Evolutionary conservation across 1,284 basidiomycete genomes (phyloP).

Genomic region (Gomphus bonarii): DNA sequence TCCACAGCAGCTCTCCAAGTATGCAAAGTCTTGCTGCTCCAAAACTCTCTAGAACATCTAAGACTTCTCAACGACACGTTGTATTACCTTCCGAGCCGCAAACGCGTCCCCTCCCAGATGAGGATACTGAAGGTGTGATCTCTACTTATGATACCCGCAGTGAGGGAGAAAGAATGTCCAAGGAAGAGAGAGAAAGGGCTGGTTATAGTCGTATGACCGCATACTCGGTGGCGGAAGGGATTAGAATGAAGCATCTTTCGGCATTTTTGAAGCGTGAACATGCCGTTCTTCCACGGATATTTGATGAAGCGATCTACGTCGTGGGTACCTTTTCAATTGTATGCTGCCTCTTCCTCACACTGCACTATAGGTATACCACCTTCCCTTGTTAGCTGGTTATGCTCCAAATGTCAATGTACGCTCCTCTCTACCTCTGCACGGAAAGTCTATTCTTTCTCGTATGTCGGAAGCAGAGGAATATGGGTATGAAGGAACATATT

Average conservation of each 20-base stretch:
- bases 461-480: slow-evolving; percentile 85
- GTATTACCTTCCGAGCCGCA: slow-evolving; percentile 87
- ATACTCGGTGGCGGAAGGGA: slow-evolving; percentile 78
- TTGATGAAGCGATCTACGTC: slow-evolving; percentile 89
- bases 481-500: slow-evolving; percentile 82
- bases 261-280: slow-evolving; percentile 89
- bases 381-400: slow-evolving; percentile 88
- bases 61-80: slow-evolving; percentile 88
- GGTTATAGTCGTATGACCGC: slow-evolving; percentile 75
- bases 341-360: slow-evolving; percentile 2
- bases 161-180: slow-evolving; percentile 72
- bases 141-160: slow-evolving; percentile 48
- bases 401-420: slow-evolving; percentile 77
- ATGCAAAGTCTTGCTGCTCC: background rate
- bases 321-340: slow-evolving; percentile 36
- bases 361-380: slow-evolving; percentile 67
- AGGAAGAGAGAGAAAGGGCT: slow-evolving; percentile 62
- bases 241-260: slow-evolving; percentile 71
- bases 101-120: slow-evolving; percentile 67
- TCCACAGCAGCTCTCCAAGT: background rate
- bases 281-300: slow-evolving; percentile 81
- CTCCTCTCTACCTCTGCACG: slow-evolving; percentile 61
- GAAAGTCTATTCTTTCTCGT: slow-evolving; percentile 50
- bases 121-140: slow-evolving; percentile 33
- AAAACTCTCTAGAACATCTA: slow-evolving; percentile 73